Base-by-base conservation (phyloP, 768 basidiomycete genomes). In the Leccinum barrowsii region DNA sequence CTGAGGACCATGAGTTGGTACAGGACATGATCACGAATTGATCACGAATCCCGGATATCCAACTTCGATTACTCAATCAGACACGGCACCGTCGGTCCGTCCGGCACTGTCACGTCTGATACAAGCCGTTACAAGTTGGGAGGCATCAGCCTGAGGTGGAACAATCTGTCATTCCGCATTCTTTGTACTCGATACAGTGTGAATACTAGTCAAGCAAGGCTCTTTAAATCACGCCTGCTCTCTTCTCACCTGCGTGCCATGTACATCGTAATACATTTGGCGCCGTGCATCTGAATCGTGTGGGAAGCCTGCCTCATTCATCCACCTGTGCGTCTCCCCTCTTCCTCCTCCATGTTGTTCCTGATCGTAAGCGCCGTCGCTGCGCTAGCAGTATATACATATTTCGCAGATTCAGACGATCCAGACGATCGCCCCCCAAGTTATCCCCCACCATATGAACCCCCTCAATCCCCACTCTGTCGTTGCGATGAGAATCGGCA, bases 1-100 rank as follows among this genome's bases (percentile, higher is more conserved):
- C 92, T 87, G 67, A 34, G n/a, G n/a, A 56, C 50, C 34, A 48
- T 54, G 52, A 59, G 60, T 30, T 47, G n/a, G 22, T 28, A 55
- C 21, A 50, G 42, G 57, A 30, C 34, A 1, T 7, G 13, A 21
- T 19, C 8, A 34, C 17, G 32, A 56, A 17, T 17, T 50, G 26
- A 26, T 26, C 26, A 26, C 26, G 26, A 26, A 26, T 30, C 8
- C 7, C 28, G 28, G 28, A 28, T 28, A 28, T 28, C 2, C 8
- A 8, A 28, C 28, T 28, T 28, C 28, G 28, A 28, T 28, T 8
- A 28, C 26, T 28, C 28, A 30, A 30, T 30, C 4, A 30, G 30
- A 30, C 30, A 30, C 10, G 28, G 28, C 10, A 30, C 30, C 26
- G 26, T 28, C 26, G 26, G 26, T 26, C 26, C 26, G 26, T 26